Conservation (phyloP, 208 protist species). For the Perkinsela sp. region DNA sequence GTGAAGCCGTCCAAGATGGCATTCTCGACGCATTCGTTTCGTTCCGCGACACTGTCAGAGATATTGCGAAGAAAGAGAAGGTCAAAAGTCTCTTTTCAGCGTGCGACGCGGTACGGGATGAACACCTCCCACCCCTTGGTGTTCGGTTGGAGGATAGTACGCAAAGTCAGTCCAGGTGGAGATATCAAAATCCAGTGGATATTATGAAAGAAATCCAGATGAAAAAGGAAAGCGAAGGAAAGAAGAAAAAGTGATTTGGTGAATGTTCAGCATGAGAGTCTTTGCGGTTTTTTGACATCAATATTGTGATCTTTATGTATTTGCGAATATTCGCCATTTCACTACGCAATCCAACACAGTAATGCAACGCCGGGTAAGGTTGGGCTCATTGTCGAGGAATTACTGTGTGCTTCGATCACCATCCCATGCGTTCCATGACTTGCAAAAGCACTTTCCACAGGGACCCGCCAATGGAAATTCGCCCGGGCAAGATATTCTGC, state of each 20-base stretch:
- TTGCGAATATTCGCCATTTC: too few relatives aligned
- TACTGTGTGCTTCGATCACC: too few relatives aligned
- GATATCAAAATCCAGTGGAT: constrained; percentile 3
- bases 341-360: too few relatives aligned
- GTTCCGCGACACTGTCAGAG: constrained; percentile 34
- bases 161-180: neutral
- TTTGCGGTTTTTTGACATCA: too few relatives aligned
- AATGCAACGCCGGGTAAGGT: too few relatives aligned
- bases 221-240: constrained; percentile 3
- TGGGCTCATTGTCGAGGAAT: too few relatives aligned
- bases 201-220: constrained; percentile 5
- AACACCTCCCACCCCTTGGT: constrained; percentile 29
- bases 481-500: too few relatives aligned
- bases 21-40: constrained; percentile 27
- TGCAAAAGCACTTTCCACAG: too few relatives aligned
- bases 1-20: constrained; percentile 9
- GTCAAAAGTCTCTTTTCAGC: constrained; percentile 16
- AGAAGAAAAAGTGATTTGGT: neutral
- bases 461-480: too few relatives aligned
- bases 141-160: constrained; percentile 39
- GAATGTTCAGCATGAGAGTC: too few relatives aligned
- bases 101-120: constrained; percentile 40
- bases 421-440: too few relatives aligned
- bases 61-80: constrained; percentile 12
- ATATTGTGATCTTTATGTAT: too few relatives aligned